phyloP scores from a whole-genome alignment of 1,284 basidiomycete genomes.

The Puccinia brachypodii region DNA sequence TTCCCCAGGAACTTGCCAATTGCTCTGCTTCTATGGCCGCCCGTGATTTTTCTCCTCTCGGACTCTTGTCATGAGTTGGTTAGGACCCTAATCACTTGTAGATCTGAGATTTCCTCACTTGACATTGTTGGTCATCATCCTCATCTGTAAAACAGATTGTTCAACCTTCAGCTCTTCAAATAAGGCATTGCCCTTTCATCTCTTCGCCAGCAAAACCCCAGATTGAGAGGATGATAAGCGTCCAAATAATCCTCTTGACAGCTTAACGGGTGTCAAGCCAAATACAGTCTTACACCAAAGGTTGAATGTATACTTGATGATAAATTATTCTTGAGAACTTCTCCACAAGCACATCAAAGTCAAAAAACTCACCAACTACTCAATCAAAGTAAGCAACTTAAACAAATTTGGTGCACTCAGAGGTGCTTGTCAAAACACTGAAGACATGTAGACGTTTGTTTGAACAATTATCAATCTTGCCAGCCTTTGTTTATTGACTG shows the following conservation, averaged over 20 bases:
- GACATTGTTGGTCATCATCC: neutral
- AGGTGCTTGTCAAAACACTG: conserved; percentile 1
- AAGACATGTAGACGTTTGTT: neutral
- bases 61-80: no score
- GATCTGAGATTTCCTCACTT: neutral
- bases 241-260: neutral
- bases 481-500: conserved; percentile 16
- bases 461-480: neutral
- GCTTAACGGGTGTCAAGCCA: neutral
- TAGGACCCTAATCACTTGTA: neutral
- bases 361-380: neutral
- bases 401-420: neutral
- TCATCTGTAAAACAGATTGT: neutral
- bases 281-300: neutral
- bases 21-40: no score
- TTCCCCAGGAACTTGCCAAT: no score
- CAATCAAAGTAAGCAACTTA: neutral
- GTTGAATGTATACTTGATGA: conserved; percentile 12
- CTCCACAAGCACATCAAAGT: neutral
- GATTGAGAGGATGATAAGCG: neutral
- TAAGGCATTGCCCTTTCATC: neutral
- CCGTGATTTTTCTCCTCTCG: no score
- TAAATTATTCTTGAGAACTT: neutral
- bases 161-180: neutral
- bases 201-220: neutral